A percentile compares a stretch with the other conserved stretches of the same genome.
These are phyloP conservation scores for Asparagopsis taxiformis DNA, from an alignment of 31 red algal genomes.

Conservation along the genomic window DNA sequence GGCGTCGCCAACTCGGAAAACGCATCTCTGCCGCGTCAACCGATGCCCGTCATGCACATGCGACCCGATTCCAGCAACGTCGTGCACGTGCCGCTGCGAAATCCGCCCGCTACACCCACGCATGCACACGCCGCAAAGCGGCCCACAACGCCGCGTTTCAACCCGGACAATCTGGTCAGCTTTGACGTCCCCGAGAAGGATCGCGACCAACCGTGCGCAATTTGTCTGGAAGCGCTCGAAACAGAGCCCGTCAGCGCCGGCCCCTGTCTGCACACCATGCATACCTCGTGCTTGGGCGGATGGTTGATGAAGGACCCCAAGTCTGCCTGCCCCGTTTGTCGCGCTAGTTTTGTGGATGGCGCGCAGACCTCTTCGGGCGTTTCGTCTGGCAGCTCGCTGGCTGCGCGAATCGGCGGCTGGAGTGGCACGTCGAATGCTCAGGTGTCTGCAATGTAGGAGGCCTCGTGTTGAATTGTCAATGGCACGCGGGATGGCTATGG, in stretches of 20 bases:
- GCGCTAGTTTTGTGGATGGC: constrained; percentile 7
- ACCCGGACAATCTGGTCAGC: constrained; percentile 4
- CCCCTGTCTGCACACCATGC: constrained; percentile 57
- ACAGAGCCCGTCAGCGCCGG: constrained; percentile 49
- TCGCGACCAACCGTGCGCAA: constrained; percentile 37
- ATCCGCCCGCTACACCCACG: background rate
- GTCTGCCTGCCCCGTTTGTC: constrained; percentile 60
- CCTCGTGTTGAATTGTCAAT: no score
- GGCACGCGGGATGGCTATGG: no score
- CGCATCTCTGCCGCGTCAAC: background rate
- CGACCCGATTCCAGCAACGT: background rate
- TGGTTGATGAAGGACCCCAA: constrained; percentile 66
- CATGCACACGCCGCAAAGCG: background rate
- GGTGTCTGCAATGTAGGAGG: background rate
- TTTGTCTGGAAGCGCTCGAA: constrained; percentile 58
- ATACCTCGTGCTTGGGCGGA: constrained; percentile 49
- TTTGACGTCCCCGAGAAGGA: constrained; percentile 34
- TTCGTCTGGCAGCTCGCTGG: background rate
- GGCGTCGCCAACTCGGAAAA: background rate
- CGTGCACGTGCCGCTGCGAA: background rate
- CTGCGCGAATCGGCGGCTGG: background rate
- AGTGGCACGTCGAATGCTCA: background rate
- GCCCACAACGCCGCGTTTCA: background rate
- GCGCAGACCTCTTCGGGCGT: background rate
- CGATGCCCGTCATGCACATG: background rate